Evolutionary conservation across 352 stramenopile species (phyloP).

Genomic region (Phytophthora quininea): DNA sequence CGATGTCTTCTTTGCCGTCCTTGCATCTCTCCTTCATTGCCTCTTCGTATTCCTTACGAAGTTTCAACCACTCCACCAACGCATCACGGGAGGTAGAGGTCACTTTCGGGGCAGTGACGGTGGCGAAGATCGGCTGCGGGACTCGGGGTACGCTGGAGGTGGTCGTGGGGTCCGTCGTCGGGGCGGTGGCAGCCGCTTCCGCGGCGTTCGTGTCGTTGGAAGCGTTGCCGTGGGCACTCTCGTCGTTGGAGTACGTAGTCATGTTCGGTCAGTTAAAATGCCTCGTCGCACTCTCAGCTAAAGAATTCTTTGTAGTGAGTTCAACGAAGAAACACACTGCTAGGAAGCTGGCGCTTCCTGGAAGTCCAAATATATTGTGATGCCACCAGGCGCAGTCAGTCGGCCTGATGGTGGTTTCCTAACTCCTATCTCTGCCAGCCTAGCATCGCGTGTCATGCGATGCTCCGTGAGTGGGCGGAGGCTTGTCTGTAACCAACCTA

Average conservation of each 20-base stretch:
- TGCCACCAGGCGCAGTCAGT: too few species aligned
- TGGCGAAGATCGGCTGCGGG: conserved; percentile 11
- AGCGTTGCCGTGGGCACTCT: background rate
- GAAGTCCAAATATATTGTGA: too few species aligned
- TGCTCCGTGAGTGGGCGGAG: background rate
- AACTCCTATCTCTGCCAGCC: too few species aligned
- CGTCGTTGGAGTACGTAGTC: conserved; percentile 1
- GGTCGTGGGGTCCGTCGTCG: background rate
- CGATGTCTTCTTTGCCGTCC: conserved; percentile 10
- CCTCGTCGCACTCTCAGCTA: conserved; percentile 12
- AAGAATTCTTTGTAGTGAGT: background rate
- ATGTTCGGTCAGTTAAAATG: conserved; percentile 1
- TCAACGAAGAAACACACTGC: too few species aligned
- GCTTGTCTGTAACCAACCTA: background rate
- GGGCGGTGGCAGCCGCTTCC: background rate
- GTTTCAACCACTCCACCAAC: conserved; percentile 18
- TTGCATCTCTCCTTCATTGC: conserved; percentile 14
- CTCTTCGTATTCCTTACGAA: conserved; percentile 15
- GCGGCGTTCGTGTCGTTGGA: background rate
- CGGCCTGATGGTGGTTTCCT: too few species aligned
- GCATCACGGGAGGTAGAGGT: conserved; percentile 5
- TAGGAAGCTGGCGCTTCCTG: too few species aligned
- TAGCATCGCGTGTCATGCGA: background rate
- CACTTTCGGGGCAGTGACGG: conserved; percentile 8
- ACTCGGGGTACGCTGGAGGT: background rate